Evolutionary conservation across 2,329 filamentous ascomycete genomes (phyloP), one percentile per base, ranked within the genome.

Genomic region (Aspergillus persii): DNA sequence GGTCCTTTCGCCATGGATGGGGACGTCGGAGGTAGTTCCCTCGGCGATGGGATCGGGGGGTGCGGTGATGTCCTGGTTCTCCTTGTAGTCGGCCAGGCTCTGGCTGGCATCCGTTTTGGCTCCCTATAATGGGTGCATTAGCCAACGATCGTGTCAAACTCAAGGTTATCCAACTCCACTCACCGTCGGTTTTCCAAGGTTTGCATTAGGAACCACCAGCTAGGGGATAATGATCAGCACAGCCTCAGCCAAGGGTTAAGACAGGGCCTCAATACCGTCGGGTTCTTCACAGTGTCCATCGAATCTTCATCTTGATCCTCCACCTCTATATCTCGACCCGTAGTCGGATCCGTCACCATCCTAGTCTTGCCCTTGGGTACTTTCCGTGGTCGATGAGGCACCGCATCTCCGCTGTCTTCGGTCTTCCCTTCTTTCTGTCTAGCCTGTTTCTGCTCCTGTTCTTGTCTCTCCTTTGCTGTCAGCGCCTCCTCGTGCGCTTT

Each of bases 1-100:
- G 3, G 95, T 98, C 83, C 95, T 97, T 73, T 98, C 94, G 69
- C 93, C 94, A 71, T 93, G 90, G 59, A 98, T 96, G 3, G 95
- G 95, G 1, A 98, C 92, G 75, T 98, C 95, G 29, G 91, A 93
- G 0, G 94, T 98, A 36, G 89, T 86, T 27, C 92, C 91, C 58
- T 88, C 84, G 15, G 88, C 87, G 23, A 96, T 81, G 0, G 94
- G 94, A 65, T 96, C 93, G 1, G 94, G 94, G 2, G 94, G 94
- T 0, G 94, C 91, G 0, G 92, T 96, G 58, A 96, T 82, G 76
- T 98, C 94, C 76, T 97, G 94, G 8, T 87, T 90, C 58, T 89
- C 72, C 63, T 89, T 90, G 75, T 98, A 97, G 63, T 96, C 90
- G 60, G 89, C 84, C 30, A 88, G 86, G 0, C 87, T 87, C 72